Percentiles rank a stretch among this genome's conserved stretches.
Evolutionary conservation across 2,329 filamentous ascomycete genomes (phyloP).

Genomic region (Sclerotinia minor): DNA sequence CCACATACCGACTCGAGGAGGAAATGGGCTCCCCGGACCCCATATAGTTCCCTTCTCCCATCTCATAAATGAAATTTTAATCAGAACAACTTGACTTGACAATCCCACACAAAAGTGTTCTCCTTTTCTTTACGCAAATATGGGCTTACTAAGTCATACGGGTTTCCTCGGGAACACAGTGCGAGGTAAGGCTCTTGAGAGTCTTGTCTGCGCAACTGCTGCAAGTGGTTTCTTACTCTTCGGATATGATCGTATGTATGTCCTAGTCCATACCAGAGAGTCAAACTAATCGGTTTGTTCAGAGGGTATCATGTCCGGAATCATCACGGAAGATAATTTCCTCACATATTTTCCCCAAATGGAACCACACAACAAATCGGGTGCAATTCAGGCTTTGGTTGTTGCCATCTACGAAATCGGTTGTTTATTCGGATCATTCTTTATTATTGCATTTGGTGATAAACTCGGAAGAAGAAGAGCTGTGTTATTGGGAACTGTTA

Average conservation of each 20-base stretch:
- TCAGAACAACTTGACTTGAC: neutral
- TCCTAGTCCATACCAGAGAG: neutral
- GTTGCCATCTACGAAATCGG: slow-evolving; percentile 61
- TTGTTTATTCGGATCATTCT: slow-evolving; percentile 56
- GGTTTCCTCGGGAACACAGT: slow-evolving; percentile 22
- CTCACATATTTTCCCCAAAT: slow-evolving; percentile 30
- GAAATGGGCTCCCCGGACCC: slow-evolving; percentile 16
- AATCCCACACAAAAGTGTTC: neutral
- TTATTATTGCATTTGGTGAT: slow-evolving; percentile 59
- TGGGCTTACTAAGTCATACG: slow-evolving; percentile 25
- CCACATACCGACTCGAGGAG: neutral
- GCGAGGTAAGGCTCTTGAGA: slow-evolving; percentile 23
- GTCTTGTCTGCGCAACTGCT: slow-evolving; percentile 24
- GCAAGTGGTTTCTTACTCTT: slow-evolving; percentile 26
- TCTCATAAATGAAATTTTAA: neutral
- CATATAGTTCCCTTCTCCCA: slow-evolving; percentile 22
- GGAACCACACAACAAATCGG: slow-evolving; percentile 34
- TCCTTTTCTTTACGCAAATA: neutral
- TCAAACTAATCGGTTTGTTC: neutral
- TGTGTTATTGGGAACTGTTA: slow-evolving; percentile 57
- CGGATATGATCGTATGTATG: slow-evolving; percentile 26
- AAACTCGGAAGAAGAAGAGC: slow-evolving; percentile 57
- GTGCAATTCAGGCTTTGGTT: slow-evolving; percentile 48
- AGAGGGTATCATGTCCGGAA: slow-evolving; percentile 26
- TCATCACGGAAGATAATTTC: slow-evolving; percentile 56